Percentiles rank a stretch among this genome's conserved stretches.
Evolutionary conservation across 805 yeast genomes (phyloP).

Genomic region (Starmerella ratchasimensis): DNA sequence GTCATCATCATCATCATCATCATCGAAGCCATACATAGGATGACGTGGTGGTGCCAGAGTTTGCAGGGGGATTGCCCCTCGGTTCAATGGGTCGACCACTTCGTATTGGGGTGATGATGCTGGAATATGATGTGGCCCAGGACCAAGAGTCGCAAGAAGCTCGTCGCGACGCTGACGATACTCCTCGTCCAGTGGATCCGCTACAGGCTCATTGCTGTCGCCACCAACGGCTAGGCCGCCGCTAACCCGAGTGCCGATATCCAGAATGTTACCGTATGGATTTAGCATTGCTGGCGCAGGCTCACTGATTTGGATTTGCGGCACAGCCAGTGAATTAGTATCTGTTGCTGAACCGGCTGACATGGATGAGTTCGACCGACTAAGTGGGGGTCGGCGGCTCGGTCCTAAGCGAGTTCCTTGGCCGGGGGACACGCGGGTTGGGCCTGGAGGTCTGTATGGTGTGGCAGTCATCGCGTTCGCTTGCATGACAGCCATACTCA

Average conservation of each 20-base stretch:
- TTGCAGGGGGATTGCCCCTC: conserved; percentile 11
- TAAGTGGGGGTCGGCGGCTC: no score
- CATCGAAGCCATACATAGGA: not conserved
- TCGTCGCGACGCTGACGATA: conserved; percentile 17
- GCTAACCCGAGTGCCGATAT: conserved; percentile 21
- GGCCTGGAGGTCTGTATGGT: no score
- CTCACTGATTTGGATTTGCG: conserved; percentile 9
- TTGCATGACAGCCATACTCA: no score
- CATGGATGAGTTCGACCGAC: no score
- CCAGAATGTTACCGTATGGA: conserved; percentile 18
- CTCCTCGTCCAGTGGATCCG: conserved; percentile 17
- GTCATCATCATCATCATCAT: not conserved
- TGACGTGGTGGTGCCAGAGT: conserved; percentile 1
- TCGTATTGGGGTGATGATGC: conserved; percentile 5
- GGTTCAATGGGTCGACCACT: conserved; percentile 5
- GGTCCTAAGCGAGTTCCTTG: no score
- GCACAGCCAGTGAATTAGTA: no score
- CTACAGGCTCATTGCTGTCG: conserved; percentile 8
- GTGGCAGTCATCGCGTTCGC: no score
- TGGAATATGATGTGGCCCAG: conserved; percentile 10
- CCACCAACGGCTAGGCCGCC: conserved; percentile 29
- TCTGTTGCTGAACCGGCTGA: no score
- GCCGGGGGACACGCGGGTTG: no score
- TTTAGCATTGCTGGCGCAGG: conserved; percentile 4
- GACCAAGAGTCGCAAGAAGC: conserved; percentile 10